Evolutionary conservation across 495 filamentous ascomycete species (phyloP).

Genomic region (Tuber aestivum): DNA sequence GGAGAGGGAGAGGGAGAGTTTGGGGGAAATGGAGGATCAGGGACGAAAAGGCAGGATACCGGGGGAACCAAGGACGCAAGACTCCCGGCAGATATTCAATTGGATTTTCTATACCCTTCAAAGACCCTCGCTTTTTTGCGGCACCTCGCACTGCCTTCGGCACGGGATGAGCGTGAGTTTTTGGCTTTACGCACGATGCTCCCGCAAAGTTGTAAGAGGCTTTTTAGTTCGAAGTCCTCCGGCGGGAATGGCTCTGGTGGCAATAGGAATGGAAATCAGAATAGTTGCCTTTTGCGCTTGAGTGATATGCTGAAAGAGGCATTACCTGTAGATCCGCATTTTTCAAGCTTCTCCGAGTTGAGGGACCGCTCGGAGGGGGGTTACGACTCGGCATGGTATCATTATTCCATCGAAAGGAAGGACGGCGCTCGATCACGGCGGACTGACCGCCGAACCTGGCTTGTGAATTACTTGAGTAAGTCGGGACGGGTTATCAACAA

Average conservation of each 20-base stretch:
- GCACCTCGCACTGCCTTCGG: conserved; percentile 19
- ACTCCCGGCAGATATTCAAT: conserved; percentile 20
- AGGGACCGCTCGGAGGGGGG: neutral
- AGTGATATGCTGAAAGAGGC: conserved; percentile 8
- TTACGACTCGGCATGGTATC: conserved; percentile 37
- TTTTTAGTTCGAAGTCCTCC: conserved; percentile 20
- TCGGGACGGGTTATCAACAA: conserved; percentile 31
- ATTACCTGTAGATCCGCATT: conserved; percentile 16
- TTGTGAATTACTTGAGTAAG: conserved; percentile 20
- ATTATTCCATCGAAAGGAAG: conserved; percentile 33
- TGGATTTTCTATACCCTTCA: conserved; percentile 41
- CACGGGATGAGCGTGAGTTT: conserved; percentile 25
- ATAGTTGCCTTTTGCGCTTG: conserved; percentile 17
- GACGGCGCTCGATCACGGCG: neutral
- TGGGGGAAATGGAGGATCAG: conserved; percentile 11
- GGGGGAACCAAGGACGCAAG: conserved; percentile 13
- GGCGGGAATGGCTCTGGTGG: conserved; percentile 5
- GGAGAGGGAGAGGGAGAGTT: conserved; percentile 8
- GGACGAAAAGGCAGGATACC: neutral
- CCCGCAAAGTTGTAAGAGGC: conserved; percentile 26
- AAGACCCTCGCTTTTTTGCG: conserved; percentile 39
- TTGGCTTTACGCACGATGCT: conserved; percentile 15
- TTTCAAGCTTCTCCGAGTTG: conserved; percentile 21
- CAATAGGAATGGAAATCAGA: conserved; percentile 8
- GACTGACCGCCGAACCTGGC: conserved; percentile 17